Evolutionary conservation across 2,329 filamentous ascomycete genomes (phyloP).

Genomic region (Seiridium unicorne): DNA sequence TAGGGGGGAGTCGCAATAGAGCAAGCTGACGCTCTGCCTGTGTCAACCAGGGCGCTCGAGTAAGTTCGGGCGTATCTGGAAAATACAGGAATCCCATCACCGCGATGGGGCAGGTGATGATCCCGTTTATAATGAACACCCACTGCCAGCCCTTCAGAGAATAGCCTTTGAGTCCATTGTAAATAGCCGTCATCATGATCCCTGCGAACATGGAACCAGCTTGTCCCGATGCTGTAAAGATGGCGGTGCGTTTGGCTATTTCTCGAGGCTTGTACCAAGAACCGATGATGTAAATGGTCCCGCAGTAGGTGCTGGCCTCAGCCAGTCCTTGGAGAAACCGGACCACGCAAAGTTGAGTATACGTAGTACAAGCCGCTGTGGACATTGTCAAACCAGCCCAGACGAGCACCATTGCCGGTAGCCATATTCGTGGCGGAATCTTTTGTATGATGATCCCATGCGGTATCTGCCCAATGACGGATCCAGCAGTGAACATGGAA

Average conservation of each 20-base stretch:
- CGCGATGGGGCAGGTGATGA: constrained; percentile 52
- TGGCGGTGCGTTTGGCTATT: constrained; percentile 49
- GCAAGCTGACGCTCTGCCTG: constrained; percentile 32
- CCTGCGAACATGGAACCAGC: constrained; percentile 54
- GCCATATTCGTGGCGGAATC: constrained; percentile 44
- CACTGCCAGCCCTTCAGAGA: constrained; percentile 44
- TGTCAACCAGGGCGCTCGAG: constrained; percentile 34
- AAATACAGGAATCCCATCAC: constrained; percentile 46
- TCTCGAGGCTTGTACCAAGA: constrained; percentile 54
- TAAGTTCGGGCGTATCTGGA: constrained; percentile 39
- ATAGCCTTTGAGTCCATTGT: constrained; percentile 35
- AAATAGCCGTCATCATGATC: constrained; percentile 49
- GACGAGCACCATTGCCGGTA: constrained; percentile 42
- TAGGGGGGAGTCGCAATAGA: constrained; percentile 26
- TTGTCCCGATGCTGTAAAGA: constrained; percentile 51
- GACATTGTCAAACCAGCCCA: constrained; percentile 44
- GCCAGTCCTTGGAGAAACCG: constrained; percentile 42
- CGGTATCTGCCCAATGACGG: constrained; percentile 39
- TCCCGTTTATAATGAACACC: constrained; percentile 55
- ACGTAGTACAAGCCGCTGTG: constrained; percentile 27
- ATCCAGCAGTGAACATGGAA: constrained; percentile 30
- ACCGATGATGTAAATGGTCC: constrained; percentile 47
- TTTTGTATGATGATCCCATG: constrained; percentile 45
- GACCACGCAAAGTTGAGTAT: constrained; percentile 32
- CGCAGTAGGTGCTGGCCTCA: constrained; percentile 46